Base-by-base conservation (phyloP, 192 early-diverging fungal genomes). In the Oehlia diaphana region DNA sequence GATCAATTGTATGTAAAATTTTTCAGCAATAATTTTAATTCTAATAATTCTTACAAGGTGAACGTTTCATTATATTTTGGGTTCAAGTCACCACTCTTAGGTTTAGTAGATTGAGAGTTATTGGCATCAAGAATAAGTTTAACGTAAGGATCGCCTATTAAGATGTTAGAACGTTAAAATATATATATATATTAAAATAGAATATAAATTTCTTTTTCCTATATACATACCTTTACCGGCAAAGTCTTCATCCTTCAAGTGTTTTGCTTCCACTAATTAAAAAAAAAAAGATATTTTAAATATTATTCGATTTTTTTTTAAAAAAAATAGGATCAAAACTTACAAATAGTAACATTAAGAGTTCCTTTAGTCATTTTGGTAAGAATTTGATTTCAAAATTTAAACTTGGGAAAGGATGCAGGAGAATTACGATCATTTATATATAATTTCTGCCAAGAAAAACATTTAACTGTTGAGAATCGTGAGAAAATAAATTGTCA, bases 31-130 rank as follows among this genome's bases (percentile, higher is more conserved):
- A 35, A 4, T n/a, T 35, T 35, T 35, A 4, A 35, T 2, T 35
- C 4, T 35, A 35, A 35, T 53, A 72, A 53, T 19, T 28, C 47
- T 63, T 76, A 76, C 74, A 84, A 84, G 39, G 72, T 82, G 66
- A 84, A 84, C 2, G 70, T 72, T 81, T 84, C 76, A 63, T 84
- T 79, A 78, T 78, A 84, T 53, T 33, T 37, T n/a, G 83, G 83
- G 23, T 79, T 58, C 6, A 71, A 42, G 23, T 44, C 77, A 61
- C 61, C 63, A 2, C 49, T 42, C 9, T 73, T 50, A 7, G 62
- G 63, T n/a, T 28, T 61, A 3, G 83, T 84, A 26, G 49, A 35
- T 69, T 84, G 80, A 79, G 80, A 82, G 72, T 79, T 80, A 7
- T 70, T 37, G 33, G 80, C 71, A 35, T 79, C 73, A 16, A 84